Conservation (phyloP, 805 yeast genomes). For the Saturnispora gosingensis region DNA sequence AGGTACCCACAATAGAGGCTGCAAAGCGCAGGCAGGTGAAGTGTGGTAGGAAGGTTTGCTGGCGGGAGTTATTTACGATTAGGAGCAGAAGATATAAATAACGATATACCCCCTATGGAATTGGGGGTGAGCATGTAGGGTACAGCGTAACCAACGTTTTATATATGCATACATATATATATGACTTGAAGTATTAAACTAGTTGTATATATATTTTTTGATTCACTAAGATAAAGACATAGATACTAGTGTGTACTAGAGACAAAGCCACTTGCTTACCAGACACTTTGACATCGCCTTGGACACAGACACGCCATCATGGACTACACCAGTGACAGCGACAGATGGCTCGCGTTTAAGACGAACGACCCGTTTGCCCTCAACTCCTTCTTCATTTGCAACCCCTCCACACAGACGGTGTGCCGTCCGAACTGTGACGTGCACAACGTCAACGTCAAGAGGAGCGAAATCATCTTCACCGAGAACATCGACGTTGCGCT, state of each 20-base stretch:
- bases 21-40: neutral
- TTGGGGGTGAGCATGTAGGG: neutral
- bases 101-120: neutral
- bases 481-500: conserved; percentile 34
- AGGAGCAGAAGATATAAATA: neutral
- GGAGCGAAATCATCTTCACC: conserved; percentile 38
- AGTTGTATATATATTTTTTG: no score
- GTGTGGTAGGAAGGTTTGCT: neutral
- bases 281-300: no score
- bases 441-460: conserved; percentile 33
- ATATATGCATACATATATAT: no score
- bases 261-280: no score
- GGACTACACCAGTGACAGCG: conserved; percentile 27
- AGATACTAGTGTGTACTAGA: no score
- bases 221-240: no score
- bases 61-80: neutral
- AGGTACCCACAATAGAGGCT: neutral
- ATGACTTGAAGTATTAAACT: no score
- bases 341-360: conserved; percentile 57
- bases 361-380: conserved; percentile 60
- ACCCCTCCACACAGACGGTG: conserved; percentile 32
- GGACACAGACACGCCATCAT: neutral
- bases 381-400: conserved; percentile 45
- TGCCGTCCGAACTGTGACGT: conserved; percentile 66
- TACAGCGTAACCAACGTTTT: no score